Conservation (phyloP, 139 green algal genomes). For the Volvox africanus region DNA sequence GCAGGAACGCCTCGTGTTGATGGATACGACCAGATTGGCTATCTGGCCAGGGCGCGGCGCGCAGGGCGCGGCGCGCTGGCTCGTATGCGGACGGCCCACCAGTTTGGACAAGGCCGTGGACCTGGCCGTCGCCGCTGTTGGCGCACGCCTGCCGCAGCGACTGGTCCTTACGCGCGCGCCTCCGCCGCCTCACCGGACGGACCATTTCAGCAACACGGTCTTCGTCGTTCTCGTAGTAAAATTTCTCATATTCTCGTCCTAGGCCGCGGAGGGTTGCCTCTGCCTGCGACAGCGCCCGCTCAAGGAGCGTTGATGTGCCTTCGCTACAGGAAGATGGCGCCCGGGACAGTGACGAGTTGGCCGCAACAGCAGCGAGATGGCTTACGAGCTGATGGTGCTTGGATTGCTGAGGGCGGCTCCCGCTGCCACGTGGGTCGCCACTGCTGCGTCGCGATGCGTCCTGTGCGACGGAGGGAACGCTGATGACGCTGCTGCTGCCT, state of each 20-base stretch:
- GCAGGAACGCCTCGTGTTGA: slow-evolving; percentile 18
- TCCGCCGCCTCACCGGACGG: background rate
- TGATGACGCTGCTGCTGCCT: slow-evolving; percentile 26
- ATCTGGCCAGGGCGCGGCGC: slow-evolving; percentile 7
- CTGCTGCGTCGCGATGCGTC: background rate
- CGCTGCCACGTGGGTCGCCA: background rate
- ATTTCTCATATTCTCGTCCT: slow-evolving; percentile 3
- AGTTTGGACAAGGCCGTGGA: background rate
- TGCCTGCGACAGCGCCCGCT: slow-evolving; percentile 19
- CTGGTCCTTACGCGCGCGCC: background rate
- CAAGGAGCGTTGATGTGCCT: slow-evolving; percentile 20
- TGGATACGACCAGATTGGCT: background rate
- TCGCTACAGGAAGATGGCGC: background rate
- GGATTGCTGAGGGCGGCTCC: background rate
- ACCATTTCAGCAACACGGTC: no score
- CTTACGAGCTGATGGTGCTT: background rate
- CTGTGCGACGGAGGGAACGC: background rate
- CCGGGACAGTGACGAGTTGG: background rate
- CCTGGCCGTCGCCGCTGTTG: background rate
- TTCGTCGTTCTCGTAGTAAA: slow-evolving; percentile 8
- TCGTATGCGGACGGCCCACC: background rate
- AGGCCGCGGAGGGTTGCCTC: slow-evolving; percentile 19
- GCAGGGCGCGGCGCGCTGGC: background rate
- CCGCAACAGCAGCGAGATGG: background rate
- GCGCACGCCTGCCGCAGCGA: background rate